Conservation (phyloP, 2,329 filamentous ascomycete genomes). For the Fusarium foetens region DNA sequence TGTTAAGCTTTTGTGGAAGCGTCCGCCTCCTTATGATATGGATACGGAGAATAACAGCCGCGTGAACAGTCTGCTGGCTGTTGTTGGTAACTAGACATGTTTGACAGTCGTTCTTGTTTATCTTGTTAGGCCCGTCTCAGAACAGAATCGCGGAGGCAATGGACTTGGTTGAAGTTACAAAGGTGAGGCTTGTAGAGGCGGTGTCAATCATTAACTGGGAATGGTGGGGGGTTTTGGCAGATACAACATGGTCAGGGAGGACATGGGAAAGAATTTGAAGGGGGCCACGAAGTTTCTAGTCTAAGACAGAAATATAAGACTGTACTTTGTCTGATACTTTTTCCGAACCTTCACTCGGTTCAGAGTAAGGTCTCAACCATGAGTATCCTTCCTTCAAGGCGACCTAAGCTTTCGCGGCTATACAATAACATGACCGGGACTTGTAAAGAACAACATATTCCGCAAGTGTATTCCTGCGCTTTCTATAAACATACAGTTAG, state of each 20-base stretch:
- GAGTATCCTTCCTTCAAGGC: too few species aligned
- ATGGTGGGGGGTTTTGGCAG: fast-evolving
- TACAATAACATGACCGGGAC: fast-evolving
- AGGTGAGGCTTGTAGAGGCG: fast-evolving
- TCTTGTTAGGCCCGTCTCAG: fast-evolving
- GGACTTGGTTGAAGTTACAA: fast-evolving
- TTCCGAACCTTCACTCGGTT: fast-evolving
- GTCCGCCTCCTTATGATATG: not conserved
- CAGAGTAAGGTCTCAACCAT: too few species aligned
- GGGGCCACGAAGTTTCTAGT: fast-evolving
- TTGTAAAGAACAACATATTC: not conserved
- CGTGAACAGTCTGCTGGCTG: not conserved
- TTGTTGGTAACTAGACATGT: fast-evolving
- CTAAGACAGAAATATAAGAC: not conserved
- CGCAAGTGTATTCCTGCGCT: fast-evolving
- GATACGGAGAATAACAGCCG: not conserved
- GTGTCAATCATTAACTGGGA: fast-evolving
- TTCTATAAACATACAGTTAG: fast-evolving
- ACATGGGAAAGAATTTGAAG: fast-evolving
- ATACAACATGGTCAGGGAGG: fast-evolving
- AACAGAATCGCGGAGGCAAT: fast-evolving
- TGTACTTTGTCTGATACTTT: not conserved
- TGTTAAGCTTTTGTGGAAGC: not conserved
- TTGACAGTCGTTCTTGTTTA: fast-evolving
- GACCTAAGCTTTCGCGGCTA: too few species aligned